A percentile compares a stretch with the other conserved stretches of the same genome.
phyloP scores from a whole-genome alignment of 2,329 filamentous ascomycete genomes.

The Trichoderma gracile region DNA sequence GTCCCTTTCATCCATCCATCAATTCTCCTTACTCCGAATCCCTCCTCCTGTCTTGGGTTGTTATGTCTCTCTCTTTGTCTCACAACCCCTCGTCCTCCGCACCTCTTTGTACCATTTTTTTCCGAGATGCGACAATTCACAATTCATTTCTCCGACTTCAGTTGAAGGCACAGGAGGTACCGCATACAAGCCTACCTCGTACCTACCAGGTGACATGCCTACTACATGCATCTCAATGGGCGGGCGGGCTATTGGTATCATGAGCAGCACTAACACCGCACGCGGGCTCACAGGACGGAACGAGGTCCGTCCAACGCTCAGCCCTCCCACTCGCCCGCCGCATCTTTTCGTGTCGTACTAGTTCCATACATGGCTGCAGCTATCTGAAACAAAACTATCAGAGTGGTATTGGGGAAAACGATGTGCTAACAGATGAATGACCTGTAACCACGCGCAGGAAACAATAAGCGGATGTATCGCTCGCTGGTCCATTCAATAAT shows the following conservation, averaged over 20 bases:
- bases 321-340: background rate
- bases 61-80: constrained; percentile 1
- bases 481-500: background rate
- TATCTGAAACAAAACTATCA: no score
- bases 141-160: constrained; percentile 6
- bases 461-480: background rate
- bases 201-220: no score
- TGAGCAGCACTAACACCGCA: background rate
- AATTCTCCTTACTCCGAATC: no score
- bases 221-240: background rate
- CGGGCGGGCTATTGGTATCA: background rate
- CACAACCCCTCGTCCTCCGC: background rate
- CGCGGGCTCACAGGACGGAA: background rate
- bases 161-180: background rate
- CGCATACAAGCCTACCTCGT: background rate
- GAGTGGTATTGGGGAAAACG: no score
- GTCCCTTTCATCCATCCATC: background rate
- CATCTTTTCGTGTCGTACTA: background rate
- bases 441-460: background rate
- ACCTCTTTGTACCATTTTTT: constrained; percentile 4
- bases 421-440: no score
- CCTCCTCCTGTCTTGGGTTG: background rate
- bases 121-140: constrained; percentile 21
- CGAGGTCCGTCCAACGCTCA: background rate
- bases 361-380: background rate